Evolutionary conservation across 2,329 filamentous ascomycete species (phyloP).

Genomic region (Hirsutella minnesotensis): DNA sequence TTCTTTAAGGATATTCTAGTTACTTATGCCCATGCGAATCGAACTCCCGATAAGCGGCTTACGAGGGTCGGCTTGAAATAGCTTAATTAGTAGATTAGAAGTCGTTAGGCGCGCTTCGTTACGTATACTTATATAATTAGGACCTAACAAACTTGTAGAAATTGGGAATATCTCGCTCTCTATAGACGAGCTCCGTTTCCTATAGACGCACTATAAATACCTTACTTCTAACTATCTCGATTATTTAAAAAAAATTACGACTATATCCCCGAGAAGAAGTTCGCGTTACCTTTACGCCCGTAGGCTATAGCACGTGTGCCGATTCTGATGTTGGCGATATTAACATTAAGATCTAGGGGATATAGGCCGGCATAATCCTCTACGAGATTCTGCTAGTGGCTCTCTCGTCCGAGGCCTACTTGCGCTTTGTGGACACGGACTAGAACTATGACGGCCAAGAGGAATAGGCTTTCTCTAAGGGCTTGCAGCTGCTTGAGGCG

Average conservation of each 20-base stretch:
- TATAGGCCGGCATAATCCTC: slow-evolving; percentile 90
- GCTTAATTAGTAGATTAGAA: slow-evolving; percentile 73
- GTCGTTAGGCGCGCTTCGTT: too few species aligned
- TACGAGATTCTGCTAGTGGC: slow-evolving; percentile 95
- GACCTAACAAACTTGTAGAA: slow-evolving; percentile 35
- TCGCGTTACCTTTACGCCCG: slow-evolving; percentile 50
- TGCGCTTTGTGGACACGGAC: slow-evolving; percentile 88
- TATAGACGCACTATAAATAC: slow-evolving; percentile 70
- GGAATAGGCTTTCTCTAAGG: slow-evolving; percentile 75
- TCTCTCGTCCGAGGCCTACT: slow-evolving; percentile 89
- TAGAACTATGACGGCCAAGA: slow-evolving; percentile 85
- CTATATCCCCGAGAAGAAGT: slow-evolving; percentile 76
- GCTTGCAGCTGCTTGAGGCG: slow-evolving; percentile 60
- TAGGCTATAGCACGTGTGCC: slow-evolving; percentile 43
- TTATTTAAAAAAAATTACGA: slow-evolving; percentile 71
- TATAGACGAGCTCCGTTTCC: slow-evolving; percentile 66
- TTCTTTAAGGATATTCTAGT: slow-evolving; percentile 77
- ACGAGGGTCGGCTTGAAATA: slow-evolving; percentile 73
- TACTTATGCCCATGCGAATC: slow-evolving; percentile 89
- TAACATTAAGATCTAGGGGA: slow-evolving; percentile 63
- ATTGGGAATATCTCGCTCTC: slow-evolving; percentile 73
- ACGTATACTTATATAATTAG: slow-evolving; percentile 3
- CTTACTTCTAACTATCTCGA: slow-evolving; percentile 65
- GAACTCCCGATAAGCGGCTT: slow-evolving; percentile 86
- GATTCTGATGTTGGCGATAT: slow-evolving; percentile 63